phyloP scores from a whole-genome alignment of 106 monocot species.

The Dendrobium huoshanense region DNA sequence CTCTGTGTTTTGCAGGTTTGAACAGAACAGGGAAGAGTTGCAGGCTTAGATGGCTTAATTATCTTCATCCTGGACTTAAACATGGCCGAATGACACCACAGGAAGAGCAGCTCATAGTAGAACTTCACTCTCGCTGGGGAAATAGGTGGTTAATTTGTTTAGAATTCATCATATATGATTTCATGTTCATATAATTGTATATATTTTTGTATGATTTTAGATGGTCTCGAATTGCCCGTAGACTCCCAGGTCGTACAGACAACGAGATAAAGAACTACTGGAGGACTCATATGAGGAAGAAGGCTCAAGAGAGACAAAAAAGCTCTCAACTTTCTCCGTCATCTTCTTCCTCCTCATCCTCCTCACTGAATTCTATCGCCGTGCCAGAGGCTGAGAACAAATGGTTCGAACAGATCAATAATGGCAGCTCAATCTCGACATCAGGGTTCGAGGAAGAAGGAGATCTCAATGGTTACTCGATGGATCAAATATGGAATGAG shows the following conservation, averaged over 20 bases:
- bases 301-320: slow-evolving; percentile 55
- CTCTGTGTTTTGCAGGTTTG: slow-evolving; percentile 34
- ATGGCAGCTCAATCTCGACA: background rate
- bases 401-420: background rate
- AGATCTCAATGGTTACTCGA: slow-evolving; percentile 28
- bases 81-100: slow-evolving; percentile 51
- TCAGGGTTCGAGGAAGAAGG: slow-evolving; percentile 6
- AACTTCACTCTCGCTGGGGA: slow-evolving; percentile 59
- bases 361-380: background rate
- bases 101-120: slow-evolving; percentile 51
- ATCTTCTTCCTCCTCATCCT: slow-evolving; percentile 16
- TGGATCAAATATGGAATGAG: slow-evolving; percentile 78
- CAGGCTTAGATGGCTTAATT: slow-evolving; percentile 15
- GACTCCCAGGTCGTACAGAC: slow-evolving; percentile 67
- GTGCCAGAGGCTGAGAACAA: background rate
- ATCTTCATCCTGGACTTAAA: slow-evolving; percentile 63
- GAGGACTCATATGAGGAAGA: slow-evolving; percentile 84
- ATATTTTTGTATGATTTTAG: slow-evolving; percentile 12
- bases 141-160: slow-evolving; percentile 31
- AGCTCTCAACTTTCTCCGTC: slow-evolving; percentile 3
- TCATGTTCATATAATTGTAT: too few relatives aligned
- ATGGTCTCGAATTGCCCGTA: slow-evolving; percentile 72
- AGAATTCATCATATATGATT: background rate
- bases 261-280: slow-evolving; percentile 93
- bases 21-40: slow-evolving; percentile 80